Evolutionary conservation across 2,329 filamentous ascomycete genomes (phyloP).

Genomic region (Coniochaeta prunicola): DNA sequence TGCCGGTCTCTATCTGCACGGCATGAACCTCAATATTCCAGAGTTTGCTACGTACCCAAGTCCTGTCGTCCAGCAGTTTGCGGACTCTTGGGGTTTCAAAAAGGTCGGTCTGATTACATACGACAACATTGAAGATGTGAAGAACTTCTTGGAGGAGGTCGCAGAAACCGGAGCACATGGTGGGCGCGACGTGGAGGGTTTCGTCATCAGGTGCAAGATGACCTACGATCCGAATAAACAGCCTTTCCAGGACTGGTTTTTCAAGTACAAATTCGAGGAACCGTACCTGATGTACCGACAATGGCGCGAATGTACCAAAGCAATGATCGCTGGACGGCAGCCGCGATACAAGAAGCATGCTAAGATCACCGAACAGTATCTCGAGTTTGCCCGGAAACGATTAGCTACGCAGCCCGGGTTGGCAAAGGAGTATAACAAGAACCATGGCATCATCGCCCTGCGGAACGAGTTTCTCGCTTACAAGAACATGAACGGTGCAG

Average conservation of each 20-base stretch:
- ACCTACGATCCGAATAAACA: conserved; percentile 37
- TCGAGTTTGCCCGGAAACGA: conserved; percentile 70
- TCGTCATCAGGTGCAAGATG: conserved; percentile 85
- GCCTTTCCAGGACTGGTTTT: conserved; percentile 90
- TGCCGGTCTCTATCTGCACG: conserved; percentile 90
- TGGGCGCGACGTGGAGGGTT: conserved; percentile 91
- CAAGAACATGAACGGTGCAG: conserved; percentile 78
- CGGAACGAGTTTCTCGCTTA: conserved; percentile 80
- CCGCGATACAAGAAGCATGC: conserved; percentile 81
- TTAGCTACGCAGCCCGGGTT: conserved; percentile 63
- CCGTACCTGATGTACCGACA: conserved; percentile 98
- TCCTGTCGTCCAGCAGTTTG: conserved; percentile 78
- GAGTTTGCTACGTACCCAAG: conserved; percentile 84
- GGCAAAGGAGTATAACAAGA: conserved; percentile 66
- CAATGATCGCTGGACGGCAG: conserved; percentile 66
- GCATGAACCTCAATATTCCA: conserved; percentile 92
- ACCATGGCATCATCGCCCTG: conserved; percentile 91
- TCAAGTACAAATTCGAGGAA: conserved; percentile 99
- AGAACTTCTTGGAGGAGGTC: conserved; percentile 72
- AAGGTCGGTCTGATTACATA: conserved; percentile 77
- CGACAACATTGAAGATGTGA: conserved; percentile 66
- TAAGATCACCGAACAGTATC: conserved; percentile 85
- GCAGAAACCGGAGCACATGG: conserved; percentile 86
- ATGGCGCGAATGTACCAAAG: conserved; percentile 95
- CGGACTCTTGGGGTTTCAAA: conserved; percentile 86